phyloP scores from a whole-genome alignment of 257 asterid genomes.

The Ehretia macrophylla region DNA sequence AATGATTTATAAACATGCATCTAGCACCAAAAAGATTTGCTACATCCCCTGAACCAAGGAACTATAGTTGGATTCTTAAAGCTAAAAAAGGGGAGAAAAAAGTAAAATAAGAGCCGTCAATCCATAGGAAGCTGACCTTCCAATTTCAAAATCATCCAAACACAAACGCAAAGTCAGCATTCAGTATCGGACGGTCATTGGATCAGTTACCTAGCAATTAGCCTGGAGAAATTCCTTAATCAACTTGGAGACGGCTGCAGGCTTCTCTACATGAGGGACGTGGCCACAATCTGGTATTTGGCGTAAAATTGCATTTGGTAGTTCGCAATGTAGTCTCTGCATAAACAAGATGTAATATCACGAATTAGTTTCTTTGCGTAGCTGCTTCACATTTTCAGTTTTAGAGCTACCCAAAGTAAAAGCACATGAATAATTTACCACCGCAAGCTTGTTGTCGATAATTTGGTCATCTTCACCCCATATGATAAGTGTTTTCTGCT shows the following conservation, averaged over 20 bases:
- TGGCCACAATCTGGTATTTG: slow-evolving; percentile 87
- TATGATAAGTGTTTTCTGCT: slow-evolving; percentile 73
- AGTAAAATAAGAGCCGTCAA: neutral
- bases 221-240: slow-evolving; percentile 46
- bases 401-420: neutral
- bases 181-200: neutral
- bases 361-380: neutral
- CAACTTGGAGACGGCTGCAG: slow-evolving; percentile 61
- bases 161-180: neutral
- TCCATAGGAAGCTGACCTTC: too few relatives aligned
- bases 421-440: slow-evolving; percentile 42
- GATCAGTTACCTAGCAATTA: slow-evolving; percentile 11
- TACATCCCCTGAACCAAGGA: neutral
- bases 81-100: neutral
- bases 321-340: slow-evolving; percentile 80
- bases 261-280: slow-evolving; percentile 90
- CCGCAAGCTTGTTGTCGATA: slow-evolving; percentile 73
- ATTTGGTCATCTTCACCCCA: slow-evolving; percentile 97
- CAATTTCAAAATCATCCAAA: neutral
- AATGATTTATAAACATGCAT: too few relatives aligned
- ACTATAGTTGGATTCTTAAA: neutral
- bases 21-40: neutral
- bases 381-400: neutral
- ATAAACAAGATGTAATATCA: neutral
- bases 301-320: slow-evolving; percentile 65